These are phyloP conservation scores for Pythium dissotocum DNA, from an alignment of 352 stramenopile genomes.

Conservation along the genomic window DNA sequence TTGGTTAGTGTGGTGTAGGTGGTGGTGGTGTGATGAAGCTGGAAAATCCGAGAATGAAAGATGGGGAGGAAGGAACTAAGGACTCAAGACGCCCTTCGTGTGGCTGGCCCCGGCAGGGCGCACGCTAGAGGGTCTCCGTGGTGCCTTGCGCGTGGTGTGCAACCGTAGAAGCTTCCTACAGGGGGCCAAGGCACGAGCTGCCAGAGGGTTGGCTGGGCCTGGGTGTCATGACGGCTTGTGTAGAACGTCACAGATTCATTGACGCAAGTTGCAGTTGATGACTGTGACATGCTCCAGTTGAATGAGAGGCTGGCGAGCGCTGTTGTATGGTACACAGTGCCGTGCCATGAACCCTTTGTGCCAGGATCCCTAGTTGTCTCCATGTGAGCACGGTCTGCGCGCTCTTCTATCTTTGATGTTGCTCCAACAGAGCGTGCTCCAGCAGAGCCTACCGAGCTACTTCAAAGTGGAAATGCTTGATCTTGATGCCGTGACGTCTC, in stretches of 20 bases:
- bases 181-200: not conserved
- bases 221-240: not conserved
- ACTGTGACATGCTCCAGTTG: not conserved
- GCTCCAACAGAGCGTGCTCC: not conserved
- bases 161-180: not conserved
- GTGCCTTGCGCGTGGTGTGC: too few species aligned
- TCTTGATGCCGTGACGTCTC: not conserved
- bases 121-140: not conserved
- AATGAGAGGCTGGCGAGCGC: not conserved
- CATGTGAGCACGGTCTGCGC: too few species aligned
- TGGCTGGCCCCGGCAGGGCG: not conserved
- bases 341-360: too few species aligned
- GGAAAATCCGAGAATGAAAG: conserved; percentile 25
- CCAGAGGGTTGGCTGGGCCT: not conserved
- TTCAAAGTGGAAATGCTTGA: not conserved
- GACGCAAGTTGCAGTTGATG: not conserved
- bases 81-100: too few species aligned
- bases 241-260: not conserved
- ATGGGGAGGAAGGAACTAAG: too few species aligned
- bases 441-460: not conserved
- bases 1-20: not conserved
- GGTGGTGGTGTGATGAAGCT: conserved; percentile 16
- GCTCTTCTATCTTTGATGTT: too few species aligned
- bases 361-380: too few species aligned
- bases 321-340: too few species aligned